Evolutionary conservation across 257 asterid genomes (phyloP), one percentile per base, ranked within the genome.

Genomic region (Paulownia fortunei): DNA sequence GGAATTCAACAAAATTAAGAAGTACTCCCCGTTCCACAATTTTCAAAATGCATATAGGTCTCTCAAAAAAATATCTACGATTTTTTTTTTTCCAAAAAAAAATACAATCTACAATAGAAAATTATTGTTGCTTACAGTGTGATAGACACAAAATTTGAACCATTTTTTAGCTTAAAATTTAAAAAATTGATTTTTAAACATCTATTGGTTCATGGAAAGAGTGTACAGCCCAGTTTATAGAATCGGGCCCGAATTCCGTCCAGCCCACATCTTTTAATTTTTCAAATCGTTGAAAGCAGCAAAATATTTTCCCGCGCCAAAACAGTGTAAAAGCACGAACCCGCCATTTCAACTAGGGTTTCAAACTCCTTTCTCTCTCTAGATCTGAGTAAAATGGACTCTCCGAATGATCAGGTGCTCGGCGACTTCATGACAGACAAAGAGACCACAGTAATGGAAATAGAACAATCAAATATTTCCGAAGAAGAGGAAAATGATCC

Each of bases 401-500:
- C 81, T 74, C 84, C 86, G 37, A 49, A 67, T 18, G 84, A 86
- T 68, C 72, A 75, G 76, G 68, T 66, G 65, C 73, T 79, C 10
- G 78, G 77, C 59, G 75, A 76, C 72, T 75, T 84, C 78, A 75
- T 78, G 82, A 61, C 65, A 13, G 84, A 77, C 72, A 59, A 46
- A 39, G 91, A 89, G 63, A 18, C 79, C 27, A 83, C 88, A 34
- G 72, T 81, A 78, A 88, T 89, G 94, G 89, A 86, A 4, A 85
- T 85, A n/a, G 87, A 79, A 3, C 82, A 70, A 13, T 80, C 80
- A 6, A 69, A 64, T 19, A 68, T 49, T n/a, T 1, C 8, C 19
- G 89, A 77, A 46, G 85, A 77, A 42, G 89, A 62, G 30, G 89
- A 80, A 65, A 86, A 70, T 9, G 97, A 92, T 69, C 88, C 92